Percentiles rank a stretch among this genome's conserved stretches.
Evolutionary conservation across 805 yeast species (phyloP).

Genomic region (Lachancea lanzarotensis): DNA sequence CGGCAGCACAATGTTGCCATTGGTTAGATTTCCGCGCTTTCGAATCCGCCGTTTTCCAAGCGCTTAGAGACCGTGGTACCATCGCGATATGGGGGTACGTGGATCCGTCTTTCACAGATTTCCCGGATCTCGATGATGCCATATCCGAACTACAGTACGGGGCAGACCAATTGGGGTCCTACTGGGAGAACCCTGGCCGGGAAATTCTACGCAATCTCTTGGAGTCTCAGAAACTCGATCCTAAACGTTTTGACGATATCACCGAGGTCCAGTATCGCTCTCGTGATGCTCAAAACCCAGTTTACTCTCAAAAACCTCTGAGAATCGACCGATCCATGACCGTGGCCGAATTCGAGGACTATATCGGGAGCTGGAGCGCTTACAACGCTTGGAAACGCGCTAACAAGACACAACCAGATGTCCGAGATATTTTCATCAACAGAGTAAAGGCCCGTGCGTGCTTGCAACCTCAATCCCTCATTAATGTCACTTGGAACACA

Average conservation of each 20-base stretch:
- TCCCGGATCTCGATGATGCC: conserved; percentile 49
- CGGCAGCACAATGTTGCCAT: conserved; percentile 84
- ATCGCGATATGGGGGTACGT: conserved; percentile 74
- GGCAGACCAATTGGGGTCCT: conserved; percentile 45
- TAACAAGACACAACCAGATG: conserved; percentile 34
- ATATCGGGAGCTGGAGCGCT: conserved; percentile 66
- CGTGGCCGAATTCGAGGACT: conserved; percentile 42
- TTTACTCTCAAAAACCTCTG: conserved; percentile 21
- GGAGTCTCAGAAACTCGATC: conserved; percentile 14
- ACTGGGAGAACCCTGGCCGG: conserved; percentile 88
- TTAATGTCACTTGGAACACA: conserved; percentile 25
- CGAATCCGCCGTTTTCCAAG: conserved; percentile 42
- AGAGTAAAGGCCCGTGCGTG: conserved; percentile 31
- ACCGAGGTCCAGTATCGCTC: conserved; percentile 26
- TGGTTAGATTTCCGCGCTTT: conserved; percentile 63
- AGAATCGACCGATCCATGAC: conserved; percentile 35
- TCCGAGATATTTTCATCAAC: conserved; percentile 45
- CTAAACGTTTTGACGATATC: conserved; percentile 37
- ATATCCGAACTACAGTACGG: conserved; percentile 46
- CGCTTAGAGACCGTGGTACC: conserved; percentile 57
- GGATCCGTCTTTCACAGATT: conserved; percentile 55
- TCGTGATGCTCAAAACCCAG: conserved; percentile 11
- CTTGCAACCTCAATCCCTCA: conserved; percentile 10
- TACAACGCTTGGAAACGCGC: conserved; percentile 48
- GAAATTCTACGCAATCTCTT: conserved; percentile 41